A percentile compares a stretch with the other conserved stretches of the same genome.
Evolutionary conservation across 2,329 filamentous ascomycete species (phyloP).

Genomic region (Hypomyces rosellus): DNA sequence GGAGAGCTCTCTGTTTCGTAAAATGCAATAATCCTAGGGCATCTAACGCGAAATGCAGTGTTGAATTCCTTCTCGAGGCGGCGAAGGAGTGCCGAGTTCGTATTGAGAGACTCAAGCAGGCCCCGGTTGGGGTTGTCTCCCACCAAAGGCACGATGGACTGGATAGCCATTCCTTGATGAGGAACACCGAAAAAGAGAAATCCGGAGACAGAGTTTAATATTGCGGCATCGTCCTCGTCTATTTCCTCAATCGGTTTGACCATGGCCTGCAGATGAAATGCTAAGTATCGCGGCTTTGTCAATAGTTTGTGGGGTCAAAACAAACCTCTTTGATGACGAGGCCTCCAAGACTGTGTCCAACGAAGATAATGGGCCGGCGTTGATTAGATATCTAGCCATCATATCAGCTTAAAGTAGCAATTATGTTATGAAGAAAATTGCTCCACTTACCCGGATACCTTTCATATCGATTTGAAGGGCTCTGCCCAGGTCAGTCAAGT

Average conservation of each 20-base stretch:
- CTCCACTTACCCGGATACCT: neutral
- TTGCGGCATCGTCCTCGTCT: neutral
- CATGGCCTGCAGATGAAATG: neutral
- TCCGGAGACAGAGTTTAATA: neutral
- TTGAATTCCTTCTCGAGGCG: conserved; percentile 8
- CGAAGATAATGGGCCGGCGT: conserved; percentile 8
- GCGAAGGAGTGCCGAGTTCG: conserved; percentile 13
- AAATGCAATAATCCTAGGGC: conserved; percentile 7
- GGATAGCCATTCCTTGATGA: conserved; percentile 10
- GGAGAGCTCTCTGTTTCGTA: conserved; percentile 12
- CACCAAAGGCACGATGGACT: conserved; percentile 4
- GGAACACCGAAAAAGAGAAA: conserved; percentile 12
- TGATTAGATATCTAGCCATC: no score
- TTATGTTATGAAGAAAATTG: no score
- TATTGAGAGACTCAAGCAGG: conserved; percentile 14
- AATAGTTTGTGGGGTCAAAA: neutral
- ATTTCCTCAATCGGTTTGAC: neutral
- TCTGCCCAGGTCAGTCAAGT: conserved; percentile 6
- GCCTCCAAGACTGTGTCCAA: conserved; percentile 12
- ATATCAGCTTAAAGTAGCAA: no score
- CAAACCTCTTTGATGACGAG: conserved; percentile 11
- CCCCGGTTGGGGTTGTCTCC: conserved; percentile 10
- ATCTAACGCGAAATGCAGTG: neutral
- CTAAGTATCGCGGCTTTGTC: neutral
- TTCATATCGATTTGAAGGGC: neutral